Conservation (phyloP, 345 rosid genomes). For the Aquilaria sinensis region DNA sequence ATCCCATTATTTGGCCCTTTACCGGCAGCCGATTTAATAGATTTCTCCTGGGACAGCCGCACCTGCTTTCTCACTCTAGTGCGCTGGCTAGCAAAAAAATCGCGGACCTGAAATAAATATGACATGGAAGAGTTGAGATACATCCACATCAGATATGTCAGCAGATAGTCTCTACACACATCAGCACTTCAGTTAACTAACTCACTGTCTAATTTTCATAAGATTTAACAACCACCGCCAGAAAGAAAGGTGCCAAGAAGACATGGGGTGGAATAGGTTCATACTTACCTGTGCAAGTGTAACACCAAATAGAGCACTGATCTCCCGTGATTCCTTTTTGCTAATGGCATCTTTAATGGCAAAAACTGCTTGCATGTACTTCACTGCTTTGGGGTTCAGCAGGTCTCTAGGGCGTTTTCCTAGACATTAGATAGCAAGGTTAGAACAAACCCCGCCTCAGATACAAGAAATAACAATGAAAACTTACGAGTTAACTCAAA, state of each 20-base stretch:
- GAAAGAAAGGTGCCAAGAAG: no score
- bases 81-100: constrained; percentile 80
- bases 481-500: not conserved
- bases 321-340: constrained; percentile 90
- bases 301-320: constrained; percentile 87
- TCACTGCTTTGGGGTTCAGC: constrained; percentile 88
- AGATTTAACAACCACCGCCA: no score
- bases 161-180: not conserved
- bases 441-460: not conserved
- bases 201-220: no score
- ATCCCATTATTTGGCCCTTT: constrained; percentile 23
- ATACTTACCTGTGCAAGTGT: constrained; percentile 72
- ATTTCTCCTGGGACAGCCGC: constrained; percentile 76
- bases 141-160: not conserved
- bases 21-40: constrained; percentile 27
- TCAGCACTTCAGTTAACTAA: not conserved
- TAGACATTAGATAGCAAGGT: constrained; percentile 21
- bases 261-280: not conserved
- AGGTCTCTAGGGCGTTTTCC: constrained; percentile 99
- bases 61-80: constrained; percentile 79
- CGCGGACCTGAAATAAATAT: constrained; percentile 57
- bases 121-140: constrained; percentile 1
- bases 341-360: constrained; percentile 91
- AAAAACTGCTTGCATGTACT: constrained; percentile 85
- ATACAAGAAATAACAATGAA: constrained; percentile 5